Evolutionary conservation across 129 eudicot genomes (phyloP).

Genomic region (Ambrosia artemisiifolia): DNA sequence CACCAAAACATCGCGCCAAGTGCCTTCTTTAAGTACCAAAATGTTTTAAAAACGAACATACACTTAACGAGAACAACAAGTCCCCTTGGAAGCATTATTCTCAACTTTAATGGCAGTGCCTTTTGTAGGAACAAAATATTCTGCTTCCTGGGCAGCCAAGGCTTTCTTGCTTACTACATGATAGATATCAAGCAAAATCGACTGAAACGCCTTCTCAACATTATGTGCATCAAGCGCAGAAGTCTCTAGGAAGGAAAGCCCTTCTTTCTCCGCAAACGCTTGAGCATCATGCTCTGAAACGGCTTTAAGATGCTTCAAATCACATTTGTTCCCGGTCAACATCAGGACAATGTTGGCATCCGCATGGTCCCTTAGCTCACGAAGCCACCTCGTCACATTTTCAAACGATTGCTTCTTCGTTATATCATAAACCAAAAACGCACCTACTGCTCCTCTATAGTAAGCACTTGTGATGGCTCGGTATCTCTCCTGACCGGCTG

Average conservation of each 20-base stretch:
- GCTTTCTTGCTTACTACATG: constrained; percentile 77
- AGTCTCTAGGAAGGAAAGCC: constrained; percentile 73
- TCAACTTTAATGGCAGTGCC: constrained; percentile 65
- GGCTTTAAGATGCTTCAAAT: constrained; percentile 63
- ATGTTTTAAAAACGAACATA: background rate
- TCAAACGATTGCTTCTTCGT: constrained; percentile 75
- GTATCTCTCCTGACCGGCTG: constrained; percentile 89
- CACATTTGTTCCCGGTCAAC: constrained; percentile 73
- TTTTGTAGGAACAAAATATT: constrained; percentile 44
- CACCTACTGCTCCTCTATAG: constrained; percentile 81
- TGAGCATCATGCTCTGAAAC: constrained; percentile 50
- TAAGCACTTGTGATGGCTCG: constrained; percentile 85
- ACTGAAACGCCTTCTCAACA: constrained; percentile 75
- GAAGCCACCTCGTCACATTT: constrained; percentile 76
- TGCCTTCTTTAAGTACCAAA: constrained; percentile 13
- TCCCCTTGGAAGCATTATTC: constrained; percentile 30
- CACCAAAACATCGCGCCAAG: background rate
- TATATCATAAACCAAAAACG: constrained; percentile 63
- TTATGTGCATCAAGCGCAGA: constrained; percentile 81
- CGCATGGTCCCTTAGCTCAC: constrained; percentile 75
- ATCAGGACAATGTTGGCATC: constrained; percentile 84
- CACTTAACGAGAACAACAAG: constrained; percentile 52
- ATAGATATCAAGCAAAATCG: constrained; percentile 64
- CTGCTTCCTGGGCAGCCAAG: constrained; percentile 75
- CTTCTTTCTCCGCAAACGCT: constrained; percentile 59